Percentiles rank a stretch among this genome's conserved stretches.
These are phyloP conservation scores for Elongisporangium prolatum DNA, from an alignment of 352 stramenopile genomes.

Conservation along the genomic window DNA sequence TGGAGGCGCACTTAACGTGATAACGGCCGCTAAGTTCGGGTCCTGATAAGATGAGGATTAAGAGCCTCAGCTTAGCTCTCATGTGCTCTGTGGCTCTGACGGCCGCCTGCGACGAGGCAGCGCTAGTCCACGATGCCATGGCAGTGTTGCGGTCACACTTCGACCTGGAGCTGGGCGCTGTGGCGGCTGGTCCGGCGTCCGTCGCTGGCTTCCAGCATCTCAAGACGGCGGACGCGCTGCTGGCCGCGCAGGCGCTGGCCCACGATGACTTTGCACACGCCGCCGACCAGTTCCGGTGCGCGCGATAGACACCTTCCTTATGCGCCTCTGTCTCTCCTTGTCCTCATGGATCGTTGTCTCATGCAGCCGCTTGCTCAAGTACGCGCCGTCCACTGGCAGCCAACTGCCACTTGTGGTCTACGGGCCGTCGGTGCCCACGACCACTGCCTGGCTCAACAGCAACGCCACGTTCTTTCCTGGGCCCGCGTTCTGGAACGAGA, in stretches of 20 bases:
- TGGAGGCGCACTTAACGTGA: neutral
- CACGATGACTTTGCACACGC: conserved; percentile 71
- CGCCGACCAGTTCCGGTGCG: conserved; percentile 53
- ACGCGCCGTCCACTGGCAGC: conserved; percentile 44
- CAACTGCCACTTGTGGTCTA: conserved; percentile 73
- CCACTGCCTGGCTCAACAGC: conserved; percentile 44
- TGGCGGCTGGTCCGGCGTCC: conserved; percentile 34
- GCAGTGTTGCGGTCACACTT: conserved; percentile 36
- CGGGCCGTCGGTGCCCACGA: conserved; percentile 53
- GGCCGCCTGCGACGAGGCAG: conserved; percentile 35
- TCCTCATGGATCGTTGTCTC: neutral
- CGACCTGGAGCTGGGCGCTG: conserved; percentile 69
- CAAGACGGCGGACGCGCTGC: conserved; percentile 71
- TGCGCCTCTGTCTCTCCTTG: neutral
- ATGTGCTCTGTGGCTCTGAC: conserved; percentile 3
- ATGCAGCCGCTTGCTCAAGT: conserved; percentile 42
- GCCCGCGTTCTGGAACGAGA: conserved; percentile 54
- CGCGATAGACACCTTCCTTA: neutral
- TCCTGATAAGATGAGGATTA: neutral
- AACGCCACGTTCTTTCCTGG: conserved; percentile 79
- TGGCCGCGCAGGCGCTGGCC: conserved; percentile 74
- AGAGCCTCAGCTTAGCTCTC: neutral
- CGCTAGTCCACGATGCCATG: conserved; percentile 39
- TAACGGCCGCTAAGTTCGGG: neutral
- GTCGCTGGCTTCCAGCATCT: conserved; percentile 77